Percentiles rank a stretch among this genome's conserved stretches.
Evolutionary conservation across 164 flowering plant genomes (phyloP).

Genomic region (Chimonanthus praecox): DNA sequence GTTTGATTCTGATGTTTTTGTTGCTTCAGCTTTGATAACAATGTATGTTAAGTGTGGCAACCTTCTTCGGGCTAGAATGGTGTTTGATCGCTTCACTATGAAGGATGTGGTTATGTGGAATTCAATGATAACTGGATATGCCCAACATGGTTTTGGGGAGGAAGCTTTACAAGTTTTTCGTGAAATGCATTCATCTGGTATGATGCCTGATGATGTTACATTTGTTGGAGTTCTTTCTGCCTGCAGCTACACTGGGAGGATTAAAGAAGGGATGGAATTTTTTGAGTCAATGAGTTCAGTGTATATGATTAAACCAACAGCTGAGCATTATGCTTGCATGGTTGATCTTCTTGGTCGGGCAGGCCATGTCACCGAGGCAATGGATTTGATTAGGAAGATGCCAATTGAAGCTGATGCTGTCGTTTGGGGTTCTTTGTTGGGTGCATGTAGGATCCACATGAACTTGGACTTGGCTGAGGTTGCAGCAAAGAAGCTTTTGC

Average conservation of each 20-base stretch:
- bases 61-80: constrained; percentile 43
- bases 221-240: constrained; percentile 75
- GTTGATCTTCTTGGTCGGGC: constrained; percentile 84
- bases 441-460: constrained; percentile 63
- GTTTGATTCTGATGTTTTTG: constrained; percentile 50
- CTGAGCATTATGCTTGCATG: constrained; percentile 74
- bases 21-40: constrained; percentile 57
- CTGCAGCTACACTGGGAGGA: constrained; percentile 70
- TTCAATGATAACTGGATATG: constrained; percentile 71
- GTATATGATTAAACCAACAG: constrained; percentile 43
- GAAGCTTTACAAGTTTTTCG: constrained; percentile 53
- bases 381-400: constrained; percentile 51
- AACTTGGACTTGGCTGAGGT: constrained; percentile 67
- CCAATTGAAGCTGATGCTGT: constrained; percentile 70
- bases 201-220: constrained; percentile 58
- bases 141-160: constrained; percentile 70
- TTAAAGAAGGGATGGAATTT: constrained; percentile 52
- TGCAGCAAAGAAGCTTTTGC: constrained; percentile 63
- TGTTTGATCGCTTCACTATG: constrained; percentile 44
- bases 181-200: constrained; percentile 44
- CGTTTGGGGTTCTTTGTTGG: constrained; percentile 79
- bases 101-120: constrained; percentile 90
- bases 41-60: constrained; percentile 76
- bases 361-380: constrained; percentile 55
- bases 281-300: constrained; percentile 56